Base-by-base conservation (phyloP, 768 basidiomycete species). In the Pulveroboletus sp. region DNA sequence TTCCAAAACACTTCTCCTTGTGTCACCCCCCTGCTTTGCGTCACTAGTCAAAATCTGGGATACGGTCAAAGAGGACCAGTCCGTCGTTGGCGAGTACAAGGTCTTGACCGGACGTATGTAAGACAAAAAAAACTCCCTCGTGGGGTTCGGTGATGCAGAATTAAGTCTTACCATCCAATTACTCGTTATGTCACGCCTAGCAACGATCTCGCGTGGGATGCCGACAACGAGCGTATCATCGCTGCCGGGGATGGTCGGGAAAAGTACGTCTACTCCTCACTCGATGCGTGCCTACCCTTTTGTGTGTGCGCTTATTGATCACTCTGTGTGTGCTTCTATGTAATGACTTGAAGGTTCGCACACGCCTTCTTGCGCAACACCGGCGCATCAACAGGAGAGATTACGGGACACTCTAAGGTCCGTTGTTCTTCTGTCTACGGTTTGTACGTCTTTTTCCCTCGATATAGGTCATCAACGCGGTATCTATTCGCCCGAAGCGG, bases 161-260 rank as follows among this genome's bases (percentile, higher is more conserved):
- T 21, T 21, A 21, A 21, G 21, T 21, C 21, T 39, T 21, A 2
- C 37, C 41, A 38, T 9, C 15, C n/a, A 43, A 21, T 2, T 32
- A 18, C 11, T 4, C 18, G 6, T 30, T 6, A 26, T 21, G 8
- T 10, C 38, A 9, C 43, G 13, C n/a, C 8, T 57, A 92, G 93
- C 57, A 93, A 93, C 58, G 95, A 97, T 69, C 79, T 98, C 18
- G 86, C 86, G 10, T 98, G 95, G 95, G 95, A 97, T 61, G 89
- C 88, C 1, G 95, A 97, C 68, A 91, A 88, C 63, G 95, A 96
- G 66, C 80, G 95, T n/a, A 87, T 98, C 50, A 88, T 97, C 43
- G 90, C 86, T 7, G 94, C 90, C 11, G 95, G 95, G 46, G 91
- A 95, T 56, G 93, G 93, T 32, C 78, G 83, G 51, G 94, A 93